phyloP scores from a whole-genome alignment of 1,139 yeast species.

The Hyphopichia pseudoburtonii region DNA sequence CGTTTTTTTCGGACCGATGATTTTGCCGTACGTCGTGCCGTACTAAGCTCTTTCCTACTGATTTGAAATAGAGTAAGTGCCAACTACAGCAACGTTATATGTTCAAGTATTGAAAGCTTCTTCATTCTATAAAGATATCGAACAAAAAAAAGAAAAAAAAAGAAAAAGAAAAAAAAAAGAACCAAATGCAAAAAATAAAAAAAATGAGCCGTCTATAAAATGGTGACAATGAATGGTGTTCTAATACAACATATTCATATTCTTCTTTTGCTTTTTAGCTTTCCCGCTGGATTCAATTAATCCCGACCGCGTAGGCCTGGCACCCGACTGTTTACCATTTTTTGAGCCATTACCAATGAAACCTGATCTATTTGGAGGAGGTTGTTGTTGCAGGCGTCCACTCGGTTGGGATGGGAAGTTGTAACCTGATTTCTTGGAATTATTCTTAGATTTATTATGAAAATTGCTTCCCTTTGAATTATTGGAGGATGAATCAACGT shows the following conservation, averaged over 20 bases:
- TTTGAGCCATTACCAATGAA: background rate
- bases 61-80: no score
- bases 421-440: background rate
- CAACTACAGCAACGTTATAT: background rate
- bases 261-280: constrained; percentile 11
- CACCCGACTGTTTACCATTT: constrained; percentile 2
- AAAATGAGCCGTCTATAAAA: background rate
- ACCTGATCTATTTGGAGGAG: constrained; percentile 1
- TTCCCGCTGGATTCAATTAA: constrained; percentile 15
- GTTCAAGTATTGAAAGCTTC: background rate
- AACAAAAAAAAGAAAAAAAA: background rate
- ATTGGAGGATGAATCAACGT: constrained; percentile 1
- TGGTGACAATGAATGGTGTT: background rate
- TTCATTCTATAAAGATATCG: background rate
- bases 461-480: constrained; percentile 4
- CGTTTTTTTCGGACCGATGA: no score
- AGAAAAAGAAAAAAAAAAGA: background rate
- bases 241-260: constrained; percentile 12
- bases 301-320: constrained; percentile 22
- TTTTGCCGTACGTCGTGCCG: no score
- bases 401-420: background rate
- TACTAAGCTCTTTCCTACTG: no score
- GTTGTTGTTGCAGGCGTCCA: constrained; percentile 1
- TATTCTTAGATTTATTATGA: constrained; percentile 1
- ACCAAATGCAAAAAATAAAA: background rate